Evolutionary conservation across 2,329 filamentous ascomycete species (phyloP).

Genomic region (Periconia macrospinosa): DNA sequence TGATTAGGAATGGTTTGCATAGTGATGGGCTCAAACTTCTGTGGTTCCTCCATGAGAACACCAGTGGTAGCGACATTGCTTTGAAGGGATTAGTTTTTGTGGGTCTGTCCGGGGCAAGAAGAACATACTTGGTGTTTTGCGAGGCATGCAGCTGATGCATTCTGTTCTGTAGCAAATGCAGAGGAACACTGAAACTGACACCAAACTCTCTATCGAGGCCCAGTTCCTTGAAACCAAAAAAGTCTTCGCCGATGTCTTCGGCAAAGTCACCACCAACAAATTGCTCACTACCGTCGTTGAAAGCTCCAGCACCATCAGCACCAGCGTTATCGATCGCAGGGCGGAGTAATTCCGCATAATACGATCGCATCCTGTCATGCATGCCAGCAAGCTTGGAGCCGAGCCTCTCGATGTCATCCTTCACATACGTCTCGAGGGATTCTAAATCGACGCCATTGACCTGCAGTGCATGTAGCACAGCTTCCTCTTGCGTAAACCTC

Average conservation of each 20-base stretch:
- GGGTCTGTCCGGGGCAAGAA: conserved; percentile 1
- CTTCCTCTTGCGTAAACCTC: conserved; percentile 80
- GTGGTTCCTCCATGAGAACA: conserved; percentile 67
- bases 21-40: conserved; percentile 75
- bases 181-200: conserved; percentile 83
- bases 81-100: conserved; percentile 37
- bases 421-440: conserved; percentile 80
- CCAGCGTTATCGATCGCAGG: conserved; percentile 80
- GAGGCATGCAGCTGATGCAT: conserved; percentile 84
- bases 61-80: conserved; percentile 61
- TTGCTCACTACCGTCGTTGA: conserved; percentile 95
- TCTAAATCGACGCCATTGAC: conserved; percentile 84
- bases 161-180: conserved; percentile 90
- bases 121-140: conserved; percentile 63
- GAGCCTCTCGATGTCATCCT: conserved; percentile 89
- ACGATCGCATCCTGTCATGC: conserved; percentile 91
- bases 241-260: conserved; percentile 96
- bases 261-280: conserved; percentile 97
- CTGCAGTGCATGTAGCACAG: conserved; percentile 80
- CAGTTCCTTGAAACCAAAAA: conserved; percentile 96
- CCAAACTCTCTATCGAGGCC: conserved; percentile 91
- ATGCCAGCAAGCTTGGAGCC: conserved; percentile 77
- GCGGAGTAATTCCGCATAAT: conserved; percentile 89
- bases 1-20: conserved; percentile 75
- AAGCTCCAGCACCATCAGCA: conserved; percentile 83